Evolutionary conservation across 2,329 filamentous ascomycete genomes (phyloP), one percentile per base, ranked within the genome.

Genomic region (Alternaria sp.): DNA sequence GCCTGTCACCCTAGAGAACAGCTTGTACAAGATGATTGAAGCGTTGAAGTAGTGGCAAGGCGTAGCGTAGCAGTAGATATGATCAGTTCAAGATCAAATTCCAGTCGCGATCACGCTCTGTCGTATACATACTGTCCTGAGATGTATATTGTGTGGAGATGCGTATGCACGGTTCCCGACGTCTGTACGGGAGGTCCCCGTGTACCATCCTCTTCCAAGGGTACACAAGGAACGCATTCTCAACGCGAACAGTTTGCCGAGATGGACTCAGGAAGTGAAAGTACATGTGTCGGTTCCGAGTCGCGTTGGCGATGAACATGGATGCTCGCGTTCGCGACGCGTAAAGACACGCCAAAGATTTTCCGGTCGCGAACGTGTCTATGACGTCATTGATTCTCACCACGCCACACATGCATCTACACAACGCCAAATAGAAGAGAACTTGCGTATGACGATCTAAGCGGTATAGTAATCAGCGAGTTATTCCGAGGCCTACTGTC

Each of bases 1-100:
- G 3, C 71, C 73, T 2, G 61, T 78, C 12, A 76, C 76, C 6
- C 54, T 78, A 6, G 73, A 77, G 56, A 76, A 78, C 53, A 78
- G 74, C 44, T 60, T 78, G 61, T 64, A 69, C 43, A 76, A 77
- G 66, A 75, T 78, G 74, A 73, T 76, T 15, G 70, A 58, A 3
- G 76, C 74, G 12, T 23, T 76, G 46, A 63, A 65, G 12, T 66
- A 25, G 62, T 47, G 14, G n/a, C 7, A 45, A 10, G 5, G 12
- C 45, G 25, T 53, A 47, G n/a, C 1, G 37, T 49, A 12, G 11
- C 28, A 23, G 37, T 41, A 41, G 37, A 41, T 41, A 18, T 18
- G 3, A 4, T 41, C 37, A 18, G 3, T 18, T 1, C 9, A 41
- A 11, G 11, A 41, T 41, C 37, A 4, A 41, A 41, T 11, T 5